Evolutionary conservation across 1,284 basidiomycete species (phyloP).

Genomic region (Chondrostereum purpureum): DNA sequence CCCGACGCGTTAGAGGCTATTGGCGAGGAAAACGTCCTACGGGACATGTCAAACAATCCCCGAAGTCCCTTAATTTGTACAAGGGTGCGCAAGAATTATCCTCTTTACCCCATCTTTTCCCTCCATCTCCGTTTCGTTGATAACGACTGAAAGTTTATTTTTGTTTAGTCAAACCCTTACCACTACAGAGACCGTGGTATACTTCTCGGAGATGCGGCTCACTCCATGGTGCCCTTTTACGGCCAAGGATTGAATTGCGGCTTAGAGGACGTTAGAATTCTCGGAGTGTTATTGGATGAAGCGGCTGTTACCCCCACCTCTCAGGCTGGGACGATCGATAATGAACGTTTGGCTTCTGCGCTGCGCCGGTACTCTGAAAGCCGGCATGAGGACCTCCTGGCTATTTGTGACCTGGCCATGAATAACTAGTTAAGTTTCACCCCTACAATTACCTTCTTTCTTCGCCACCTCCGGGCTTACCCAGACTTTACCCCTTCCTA

Average conservation of each 20-base stretch:
- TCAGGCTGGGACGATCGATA: slow-evolving; percentile 30
- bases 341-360: slow-evolving; percentile 57
- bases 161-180: slow-evolving; percentile 72
- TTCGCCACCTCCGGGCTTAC: too few relatives aligned
- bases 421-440: slow-evolving; percentile 72
- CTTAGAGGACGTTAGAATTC: slow-evolving; percentile 91
- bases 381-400: slow-evolving; percentile 82
- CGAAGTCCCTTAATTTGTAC: slow-evolving; percentile 87
- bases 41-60: slow-evolving; percentile 79
- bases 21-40: slow-evolving; percentile 70
- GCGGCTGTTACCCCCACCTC: slow-evolving; percentile 49
- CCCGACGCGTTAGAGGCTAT: slow-evolving; percentile 82
- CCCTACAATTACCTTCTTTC: slow-evolving; percentile 10
- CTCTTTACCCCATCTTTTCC: too few relatives aligned
- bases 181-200: slow-evolving; percentile 86
- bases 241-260: slow-evolving; percentile 98
- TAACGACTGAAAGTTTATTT: slow-evolving; percentile 19
- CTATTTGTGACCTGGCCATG: slow-evolving; percentile 90
- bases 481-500: too few relatives aligned
- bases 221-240: slow-evolving; percentile 98
- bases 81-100: too few relatives aligned
- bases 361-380: slow-evolving; percentile 73
- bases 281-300: slow-evolving; percentile 70
- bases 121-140: slow-evolving; percentile 20
- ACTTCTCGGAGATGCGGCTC: slow-evolving; percentile 90